Evolutionary conservation across 495 filamentous ascomycete species (phyloP), one percentile per base, ranked within the genome.

Genomic region (Penicillium bovifimosum): DNA sequence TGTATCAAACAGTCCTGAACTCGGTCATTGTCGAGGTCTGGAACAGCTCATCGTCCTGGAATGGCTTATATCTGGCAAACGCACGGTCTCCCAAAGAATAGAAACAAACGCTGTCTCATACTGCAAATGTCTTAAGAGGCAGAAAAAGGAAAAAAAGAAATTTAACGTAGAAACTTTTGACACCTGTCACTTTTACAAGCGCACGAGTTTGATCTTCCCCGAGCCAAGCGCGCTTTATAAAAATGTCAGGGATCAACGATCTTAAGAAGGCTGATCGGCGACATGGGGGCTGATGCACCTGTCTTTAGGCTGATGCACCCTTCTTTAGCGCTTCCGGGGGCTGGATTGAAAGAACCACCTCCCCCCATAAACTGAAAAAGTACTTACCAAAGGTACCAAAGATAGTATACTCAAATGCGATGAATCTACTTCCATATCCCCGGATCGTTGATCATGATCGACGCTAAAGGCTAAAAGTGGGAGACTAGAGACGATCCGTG

Each of bases 171-270:
- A 28, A 41, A 36, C 13, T 16, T 41, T 13, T 63, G 57, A 59
- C 60, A 66, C 58, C 57, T 66, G 61, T 66, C 63, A 65, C 38
- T 58, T 58, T 47, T 39, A 56, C 40, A 51, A 57, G 36, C 41
- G 46, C 41, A 50, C 36, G 29, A 48, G 33, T 14, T 38, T 16
- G 41, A 24, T 29, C 41, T 55, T 45, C 39, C 29, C 48, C 31
- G 39, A 26, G 27, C 48, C 29, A 55, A 53, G 60, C 41, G 58
- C 40, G 48, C 54, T 52, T 52, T 52, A 42, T 41, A 52, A 59
- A 24, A 52, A 26, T 6, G 11, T 10, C 56, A 60, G 47, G 56
- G 52, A 58, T 62, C 39, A 33, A 41, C 26, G 48, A 39, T 55
- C 32, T 50, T 33, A 47, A 24, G 20, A 58, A 31, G 47, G 38